Conservation (phyloP, 2,329 filamentous ascomycete species). For the Cryphonectria radicalis region DNA sequence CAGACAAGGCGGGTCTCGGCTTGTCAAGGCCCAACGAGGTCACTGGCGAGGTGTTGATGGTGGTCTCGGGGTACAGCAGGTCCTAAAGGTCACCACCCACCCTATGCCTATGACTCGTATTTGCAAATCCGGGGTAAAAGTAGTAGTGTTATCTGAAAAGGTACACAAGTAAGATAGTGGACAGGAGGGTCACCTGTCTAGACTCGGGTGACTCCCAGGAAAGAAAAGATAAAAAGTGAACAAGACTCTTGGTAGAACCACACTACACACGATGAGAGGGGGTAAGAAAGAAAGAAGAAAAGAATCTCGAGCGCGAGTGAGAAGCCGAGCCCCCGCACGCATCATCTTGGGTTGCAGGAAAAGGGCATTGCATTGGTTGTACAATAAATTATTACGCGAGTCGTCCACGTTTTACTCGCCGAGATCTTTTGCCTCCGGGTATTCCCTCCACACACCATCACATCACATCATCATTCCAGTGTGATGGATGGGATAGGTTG, state of each 20-base stretch:
- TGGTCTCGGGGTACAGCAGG: background rate
- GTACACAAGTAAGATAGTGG: background rate
- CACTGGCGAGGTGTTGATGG: background rate
- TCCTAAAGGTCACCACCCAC: background rate
- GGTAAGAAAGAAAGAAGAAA: background rate
- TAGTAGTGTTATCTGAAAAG: background rate
- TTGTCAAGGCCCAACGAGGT: background rate
- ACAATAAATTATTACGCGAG: background rate
- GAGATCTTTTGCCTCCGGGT: background rate
- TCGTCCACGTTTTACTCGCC: background rate
- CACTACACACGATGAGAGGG: background rate
- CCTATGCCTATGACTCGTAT: constrained; percentile 9
- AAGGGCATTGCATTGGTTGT: background rate
- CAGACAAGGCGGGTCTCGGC: constrained; percentile 7
- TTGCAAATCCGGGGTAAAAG: background rate
- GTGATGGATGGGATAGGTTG: background rate
- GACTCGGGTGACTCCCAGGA: background rate
- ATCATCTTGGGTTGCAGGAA: background rate
- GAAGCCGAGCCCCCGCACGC: background rate
- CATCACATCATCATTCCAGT: background rate
- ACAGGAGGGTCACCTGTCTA: background rate
- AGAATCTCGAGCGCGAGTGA: background rate
- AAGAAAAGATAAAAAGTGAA: background rate
- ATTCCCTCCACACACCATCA: constrained; percentile 5
- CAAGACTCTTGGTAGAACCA: background rate